phyloP scores from a whole-genome alignment of 352 stramenopile genomes.

The Peronospora farinosa region DNA sequence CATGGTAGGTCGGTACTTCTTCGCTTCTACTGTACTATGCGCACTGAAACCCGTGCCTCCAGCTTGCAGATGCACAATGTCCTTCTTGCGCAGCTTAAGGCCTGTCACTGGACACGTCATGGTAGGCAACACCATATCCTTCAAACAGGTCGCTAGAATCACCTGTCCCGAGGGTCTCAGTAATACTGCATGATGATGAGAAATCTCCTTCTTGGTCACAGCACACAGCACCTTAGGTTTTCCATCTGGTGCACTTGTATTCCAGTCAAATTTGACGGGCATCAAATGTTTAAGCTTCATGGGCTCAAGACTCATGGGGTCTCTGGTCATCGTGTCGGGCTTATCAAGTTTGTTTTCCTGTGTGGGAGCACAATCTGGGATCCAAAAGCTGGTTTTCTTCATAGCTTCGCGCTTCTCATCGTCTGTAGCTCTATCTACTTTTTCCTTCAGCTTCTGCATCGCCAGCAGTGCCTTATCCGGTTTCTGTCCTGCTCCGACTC shows the following conservation, averaged over 20 bases:
- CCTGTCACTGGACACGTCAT: conserved; percentile 83
- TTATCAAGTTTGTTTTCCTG: conserved; percentile 43
- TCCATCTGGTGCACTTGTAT: conserved; percentile 10
- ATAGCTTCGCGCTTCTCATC: conserved; percentile 69
- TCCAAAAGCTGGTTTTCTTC: conserved; percentile 83
- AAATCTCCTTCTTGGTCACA: conserved; percentile 80
- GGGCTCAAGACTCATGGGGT: conserved; percentile 77
- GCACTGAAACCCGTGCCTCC: conserved; percentile 77
- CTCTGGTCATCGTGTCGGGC: conserved; percentile 65
- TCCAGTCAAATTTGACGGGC: conserved; percentile 81
- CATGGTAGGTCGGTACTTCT: conserved; percentile 83
- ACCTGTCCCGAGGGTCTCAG: conserved; percentile 73
- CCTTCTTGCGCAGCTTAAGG: conserved; percentile 82
- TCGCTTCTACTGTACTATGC: conserved; percentile 81
- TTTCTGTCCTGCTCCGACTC: background rate
- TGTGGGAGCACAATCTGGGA: conserved; percentile 71
- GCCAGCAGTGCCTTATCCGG: conserved; percentile 6
- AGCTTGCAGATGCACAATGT: conserved; percentile 72
- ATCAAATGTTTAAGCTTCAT: conserved; percentile 87
- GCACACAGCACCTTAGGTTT: conserved; percentile 50
- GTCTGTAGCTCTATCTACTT: conserved; percentile 68
- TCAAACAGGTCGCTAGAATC: conserved; percentile 71
- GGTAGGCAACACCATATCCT: conserved; percentile 77
- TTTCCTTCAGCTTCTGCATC: conserved; percentile 54
- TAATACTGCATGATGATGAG: conserved; percentile 69